Evolutionary conservation across 1,284 basidiomycete genomes (phyloP).

Genomic region (Apiotrichum veenhuisii): DNA sequence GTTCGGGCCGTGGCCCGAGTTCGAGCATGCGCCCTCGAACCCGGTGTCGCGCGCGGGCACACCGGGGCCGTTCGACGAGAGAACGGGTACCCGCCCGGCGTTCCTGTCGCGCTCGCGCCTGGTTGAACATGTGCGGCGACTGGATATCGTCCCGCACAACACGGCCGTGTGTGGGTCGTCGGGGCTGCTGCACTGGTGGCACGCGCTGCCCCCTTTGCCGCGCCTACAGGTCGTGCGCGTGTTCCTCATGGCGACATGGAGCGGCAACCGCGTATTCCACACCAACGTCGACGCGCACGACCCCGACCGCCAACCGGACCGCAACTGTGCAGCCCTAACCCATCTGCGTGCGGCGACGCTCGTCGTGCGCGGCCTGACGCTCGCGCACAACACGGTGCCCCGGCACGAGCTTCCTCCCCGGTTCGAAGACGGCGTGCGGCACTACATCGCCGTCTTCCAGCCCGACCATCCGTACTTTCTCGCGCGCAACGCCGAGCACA

Average conservation of each 20-base stretch:
- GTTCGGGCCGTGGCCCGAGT: constrained; percentile 8
- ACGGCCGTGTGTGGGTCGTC: constrained; percentile 2
- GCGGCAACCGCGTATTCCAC: constrained; percentile 9
- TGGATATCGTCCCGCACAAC: constrained; percentile 9
- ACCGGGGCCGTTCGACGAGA: too few species aligned
- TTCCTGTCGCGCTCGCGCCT: constrained; percentile 3
- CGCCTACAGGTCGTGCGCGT: constrained; percentile 7
- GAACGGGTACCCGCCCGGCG: background rate
- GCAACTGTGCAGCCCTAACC: constrained; percentile 5
- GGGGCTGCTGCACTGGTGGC: background rate
- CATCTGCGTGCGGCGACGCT: constrained; percentile 5
- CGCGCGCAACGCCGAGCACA: constrained; percentile 3
- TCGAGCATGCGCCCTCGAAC: background rate
- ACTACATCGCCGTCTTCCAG: constrained; percentile 10
- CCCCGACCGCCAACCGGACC: background rate
- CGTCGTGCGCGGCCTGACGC: constrained; percentile 9
- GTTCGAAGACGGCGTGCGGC: constrained; percentile 4
- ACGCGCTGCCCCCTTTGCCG: constrained; percentile 5
- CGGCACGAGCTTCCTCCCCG: constrained; percentile 2
- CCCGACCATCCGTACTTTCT: constrained; percentile 13
- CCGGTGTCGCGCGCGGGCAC: too few species aligned
- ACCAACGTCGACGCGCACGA: constrained; percentile 9
- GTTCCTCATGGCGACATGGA: constrained; percentile 1
- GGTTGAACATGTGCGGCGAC: background rate
- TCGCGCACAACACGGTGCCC: constrained; percentile 6